Evolutionary conservation across 768 basidiomycete species (phyloP), one percentile per base, ranked within the genome.

Genomic region (Daedaleopsis sinensis): DNA sequence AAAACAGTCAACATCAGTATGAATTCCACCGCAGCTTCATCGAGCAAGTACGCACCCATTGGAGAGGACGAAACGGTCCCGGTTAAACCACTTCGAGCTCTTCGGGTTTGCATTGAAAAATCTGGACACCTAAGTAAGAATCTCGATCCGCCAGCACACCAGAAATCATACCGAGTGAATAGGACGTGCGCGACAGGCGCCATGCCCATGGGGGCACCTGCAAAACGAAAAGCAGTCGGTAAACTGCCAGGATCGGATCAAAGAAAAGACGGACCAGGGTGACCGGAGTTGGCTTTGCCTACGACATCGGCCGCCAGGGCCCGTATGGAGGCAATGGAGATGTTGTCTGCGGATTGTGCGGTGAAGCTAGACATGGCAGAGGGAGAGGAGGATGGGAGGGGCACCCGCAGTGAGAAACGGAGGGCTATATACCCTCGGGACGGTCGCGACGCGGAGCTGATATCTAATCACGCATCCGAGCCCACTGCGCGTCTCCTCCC

Each of bases 11-110:
- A 32, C 27, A 7, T 32, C 7, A 32, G 27, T 32, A 32, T 32
- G 27, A 3, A 32, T 32, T 32, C 27, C 27, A 32, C 27, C 27
- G 27, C 27, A 32, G 7, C 4, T 32, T 32, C 7, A 7, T 7
- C 27, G 7, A 43, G 52, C 21, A 15, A 13, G 44, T 11, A 77
- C 89, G 67, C 76, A 94, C 87, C 94, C 94, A 72, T 96, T 96
- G 66, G 95, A 97, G 66, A 97, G 87, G 62, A 98, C 95, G 70
- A 96, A 98, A 77, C 95, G 89, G 81, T 97, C 95, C 63, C 96
- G 90, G 79, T 96, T 96, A 79, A 90, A 90, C 95, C 94, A 96
- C 75, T 93, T 89, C 44, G 94, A 87, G 79, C 83, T 90, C 75
- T 87, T 88, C 52, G 94, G 91, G 78, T 94, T 96, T 70, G 89